Base-by-base conservation (phyloP, 2,329 filamentous ascomycete genomes). In the Cytospora mali region DNA sequence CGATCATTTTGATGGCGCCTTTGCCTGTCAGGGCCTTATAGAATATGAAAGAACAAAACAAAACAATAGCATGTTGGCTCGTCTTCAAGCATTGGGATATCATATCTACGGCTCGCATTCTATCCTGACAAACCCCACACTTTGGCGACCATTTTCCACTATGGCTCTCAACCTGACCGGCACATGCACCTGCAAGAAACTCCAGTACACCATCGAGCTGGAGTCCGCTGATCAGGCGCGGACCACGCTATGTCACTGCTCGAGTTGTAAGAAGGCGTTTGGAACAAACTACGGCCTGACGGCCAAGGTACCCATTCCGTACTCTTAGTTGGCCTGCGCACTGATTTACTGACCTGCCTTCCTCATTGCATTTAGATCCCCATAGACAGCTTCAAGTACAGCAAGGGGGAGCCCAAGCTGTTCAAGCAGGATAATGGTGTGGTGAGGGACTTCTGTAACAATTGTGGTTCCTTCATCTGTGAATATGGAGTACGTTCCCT, bases 271-370 rank as follows among this genome's bases (percentile, higher is more conserved):
- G 14, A 68, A 72, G 31, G 73, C 74, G 1, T 74, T 75, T 61
- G 72, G 72, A 23, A 71, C 72, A 25, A 74, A 74, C 61, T 73
- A 69, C 46, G 74, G 74, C 10, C 66, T 74, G n/a, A 74, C 72
- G 0, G 70, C 71, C 50, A 74, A 72, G 66, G 66, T 63, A 28
- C 29, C 18, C 6, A 1, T 16, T 29, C 39, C 6, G 10, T 51
- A 3, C n/a, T 16, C n/a, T 21, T 27, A 28, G 33, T 27, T 18
- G 46, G 6, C 11, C 48, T 9, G 13, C 21, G 29, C 6, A 33
- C 21, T 23, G 31, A 3, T 10, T 3, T 18, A 23, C 52, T 18
- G 35, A 35, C 18, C 35, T 31, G 7, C 33, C 29, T 51, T 67
- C 71, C 70, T 65, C 55, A 23, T 28, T 18, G 49, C 52, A 33